Evolutionary conservation across 306 rosid species (phyloP).

Genomic region (Quercus cerris): DNA sequence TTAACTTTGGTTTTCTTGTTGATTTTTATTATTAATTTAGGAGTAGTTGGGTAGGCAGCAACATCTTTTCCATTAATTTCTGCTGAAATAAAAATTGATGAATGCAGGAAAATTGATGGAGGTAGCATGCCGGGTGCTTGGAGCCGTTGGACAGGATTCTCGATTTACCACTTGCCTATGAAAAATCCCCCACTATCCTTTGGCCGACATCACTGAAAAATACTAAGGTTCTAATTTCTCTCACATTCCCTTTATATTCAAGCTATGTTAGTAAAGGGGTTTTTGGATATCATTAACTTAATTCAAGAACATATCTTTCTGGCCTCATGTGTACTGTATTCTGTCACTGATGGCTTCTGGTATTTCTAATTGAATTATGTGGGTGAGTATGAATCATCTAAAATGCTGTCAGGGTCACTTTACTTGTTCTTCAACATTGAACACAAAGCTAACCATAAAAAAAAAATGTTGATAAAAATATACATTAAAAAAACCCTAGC

Average conservation of each 20-base stretch:
- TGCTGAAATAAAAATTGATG: slow-evolving; percentile 8
- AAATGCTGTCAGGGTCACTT: too few relatives aligned
- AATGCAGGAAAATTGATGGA: slow-evolving; percentile 81
- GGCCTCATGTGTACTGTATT: not conserved
- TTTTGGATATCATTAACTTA: slow-evolving; percentile 5
- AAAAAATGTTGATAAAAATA: too few relatives aligned
- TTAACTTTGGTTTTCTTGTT: not conserved
- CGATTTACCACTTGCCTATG: slow-evolving; percentile 73
- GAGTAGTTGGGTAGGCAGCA: not conserved
- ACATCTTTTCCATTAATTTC: not conserved
- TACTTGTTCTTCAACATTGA: too few relatives aligned
- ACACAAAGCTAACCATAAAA: too few relatives aligned
- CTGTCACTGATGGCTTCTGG: not conserved
- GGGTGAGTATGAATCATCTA: too few relatives aligned
- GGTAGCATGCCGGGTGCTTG: slow-evolving; percentile 77
- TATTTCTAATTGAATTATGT: slow-evolving; percentile 1
- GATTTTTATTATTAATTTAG: not conserved
- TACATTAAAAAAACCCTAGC: too few relatives aligned
- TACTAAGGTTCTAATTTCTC: slow-evolving; percentile 35
- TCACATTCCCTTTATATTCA: slow-evolving; percentile 2
- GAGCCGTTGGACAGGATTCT: slow-evolving; percentile 66
- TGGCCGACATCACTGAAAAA: slow-evolving; percentile 5
- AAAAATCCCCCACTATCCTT: slow-evolving; percentile 20
- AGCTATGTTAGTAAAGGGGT: not conserved
- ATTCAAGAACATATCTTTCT: slow-evolving; percentile 1